These are phyloP conservation scores for Aspergillus costaricaensis DNA, from an alignment of 2,329 filamentous ascomycete species.

Conservation along the genomic window DNA sequence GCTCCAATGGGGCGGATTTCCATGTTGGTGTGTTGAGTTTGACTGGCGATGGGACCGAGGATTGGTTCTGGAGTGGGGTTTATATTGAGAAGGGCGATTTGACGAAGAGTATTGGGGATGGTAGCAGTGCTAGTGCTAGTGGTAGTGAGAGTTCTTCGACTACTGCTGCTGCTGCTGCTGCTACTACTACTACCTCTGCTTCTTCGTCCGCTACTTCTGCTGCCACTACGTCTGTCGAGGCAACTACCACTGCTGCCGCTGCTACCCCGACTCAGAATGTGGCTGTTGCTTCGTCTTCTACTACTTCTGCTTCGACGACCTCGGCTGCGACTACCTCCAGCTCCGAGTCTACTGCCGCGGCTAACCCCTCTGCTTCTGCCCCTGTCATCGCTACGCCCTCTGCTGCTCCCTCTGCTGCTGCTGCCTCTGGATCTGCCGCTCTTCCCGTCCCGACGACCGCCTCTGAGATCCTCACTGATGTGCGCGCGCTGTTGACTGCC, in stretches of 20 bases:
- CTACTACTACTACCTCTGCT: no score
- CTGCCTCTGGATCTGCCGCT: neutral
- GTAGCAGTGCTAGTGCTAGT: neutral
- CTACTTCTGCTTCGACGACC: neutral
- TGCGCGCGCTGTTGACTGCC: neutral
- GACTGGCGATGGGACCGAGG: conserved; percentile 60
- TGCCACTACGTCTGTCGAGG: neutral
- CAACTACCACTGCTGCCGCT: neutral
- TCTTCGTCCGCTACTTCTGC: neutral
- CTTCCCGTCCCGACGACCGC: neutral
- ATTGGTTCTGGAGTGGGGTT: conserved; percentile 71
- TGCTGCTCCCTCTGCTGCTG: neutral
- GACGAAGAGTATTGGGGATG: neutral
- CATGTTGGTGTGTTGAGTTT: conserved; percentile 71
- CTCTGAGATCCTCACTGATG: neutral
- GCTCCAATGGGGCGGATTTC: conserved; percentile 70
- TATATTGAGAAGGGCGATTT: conserved; percentile 64
- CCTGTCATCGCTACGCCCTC: neutral
- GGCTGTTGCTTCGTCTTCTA: neutral
- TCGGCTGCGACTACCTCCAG: neutral
- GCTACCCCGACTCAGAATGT: neutral
- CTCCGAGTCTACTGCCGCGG: neutral
- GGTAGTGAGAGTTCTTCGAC: neutral
- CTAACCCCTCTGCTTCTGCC: neutral
- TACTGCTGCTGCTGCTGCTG: neutral